Conservation (phyloP, 2,329 filamentous ascomycete genomes). For the Dothiorella sarmentorum region DNA sequence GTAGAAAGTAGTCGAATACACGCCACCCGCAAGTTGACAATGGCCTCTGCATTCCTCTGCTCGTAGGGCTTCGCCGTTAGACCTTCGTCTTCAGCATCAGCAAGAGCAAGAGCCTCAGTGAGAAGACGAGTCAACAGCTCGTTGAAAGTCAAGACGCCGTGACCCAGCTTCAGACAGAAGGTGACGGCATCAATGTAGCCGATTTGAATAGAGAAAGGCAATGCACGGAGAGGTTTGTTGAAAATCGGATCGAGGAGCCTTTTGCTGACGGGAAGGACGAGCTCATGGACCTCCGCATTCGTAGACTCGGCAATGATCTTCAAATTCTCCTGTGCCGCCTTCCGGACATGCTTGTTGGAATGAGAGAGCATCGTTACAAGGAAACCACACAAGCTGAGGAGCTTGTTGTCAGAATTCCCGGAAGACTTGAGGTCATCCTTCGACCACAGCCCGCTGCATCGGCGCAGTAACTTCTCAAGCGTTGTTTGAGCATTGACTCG, state of each 20-base stretch:
- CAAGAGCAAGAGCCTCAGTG: slow-evolving; percentile 88
- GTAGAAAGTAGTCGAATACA: slow-evolving; percentile 91
- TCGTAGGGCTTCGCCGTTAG: slow-evolving; percentile 85
- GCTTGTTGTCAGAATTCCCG: slow-evolving; percentile 50
- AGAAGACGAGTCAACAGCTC: slow-evolving; percentile 85
- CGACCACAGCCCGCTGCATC: slow-evolving; percentile 73
- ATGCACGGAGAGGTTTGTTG: slow-evolving; percentile 85
- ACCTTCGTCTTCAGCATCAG: slow-evolving; percentile 91
- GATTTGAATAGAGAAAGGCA: slow-evolving; percentile 94
- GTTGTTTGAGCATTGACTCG: slow-evolving; percentile 78
- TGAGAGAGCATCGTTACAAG: slow-evolving; percentile 88
- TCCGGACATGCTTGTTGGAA: slow-evolving; percentile 92
- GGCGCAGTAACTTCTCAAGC: slow-evolving; percentile 71
- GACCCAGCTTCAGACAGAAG: slow-evolving; percentile 86
- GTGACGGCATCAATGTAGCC: slow-evolving; percentile 98
- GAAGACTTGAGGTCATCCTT: slow-evolving; percentile 73
- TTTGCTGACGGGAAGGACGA: slow-evolving; percentile 87
- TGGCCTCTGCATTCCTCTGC: slow-evolving; percentile 91
- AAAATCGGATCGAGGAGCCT: slow-evolving; percentile 87
- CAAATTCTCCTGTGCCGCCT: slow-evolving; percentile 78
- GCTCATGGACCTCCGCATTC: slow-evolving; percentile 75
- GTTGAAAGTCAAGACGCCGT: slow-evolving; percentile 86
- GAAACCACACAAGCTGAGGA: slow-evolving; percentile 75
- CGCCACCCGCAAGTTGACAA: slow-evolving; percentile 85
- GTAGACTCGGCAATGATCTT: slow-evolving; percentile 76